These are phyloP conservation scores for Stipa capillata DNA, from an alignment of 176 grass and related monocot species.

Conservation along the genomic window DNA sequence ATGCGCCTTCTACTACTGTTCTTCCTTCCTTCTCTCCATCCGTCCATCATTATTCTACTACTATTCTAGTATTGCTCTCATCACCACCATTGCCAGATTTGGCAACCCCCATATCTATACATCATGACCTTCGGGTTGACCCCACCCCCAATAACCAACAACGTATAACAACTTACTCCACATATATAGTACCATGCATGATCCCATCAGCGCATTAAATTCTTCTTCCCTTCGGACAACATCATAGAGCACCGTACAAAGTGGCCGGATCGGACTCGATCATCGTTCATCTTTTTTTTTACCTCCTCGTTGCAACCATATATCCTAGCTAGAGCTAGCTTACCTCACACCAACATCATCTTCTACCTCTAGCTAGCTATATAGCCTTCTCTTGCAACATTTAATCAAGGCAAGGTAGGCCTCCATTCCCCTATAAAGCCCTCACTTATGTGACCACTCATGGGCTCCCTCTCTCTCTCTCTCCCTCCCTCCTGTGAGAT, in stretches of 20 bases:
- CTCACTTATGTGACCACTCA: constrained; percentile 50
- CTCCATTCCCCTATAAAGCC: constrained; percentile 57
- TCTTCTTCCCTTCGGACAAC: constrained; percentile 5
- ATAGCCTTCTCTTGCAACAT: constrained; percentile 8
- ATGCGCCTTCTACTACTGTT: too few species aligned
- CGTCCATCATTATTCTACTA: constrained; percentile 28
- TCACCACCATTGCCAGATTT: constrained; percentile 29
- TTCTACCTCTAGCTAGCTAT: too few species aligned
- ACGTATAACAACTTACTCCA: too few species aligned
- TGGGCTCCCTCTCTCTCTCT: constrained; percentile 25
- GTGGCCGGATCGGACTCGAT: not conserved
- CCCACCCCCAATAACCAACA: too few species aligned
- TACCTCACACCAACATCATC: constrained; percentile 1
- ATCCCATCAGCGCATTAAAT: constrained; percentile 25
- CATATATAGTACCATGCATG: constrained; percentile 19
- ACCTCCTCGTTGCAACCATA: too few species aligned
- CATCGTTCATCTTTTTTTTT: constrained; percentile 4
- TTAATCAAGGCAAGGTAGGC: not conserved
- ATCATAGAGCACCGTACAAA: not conserved
- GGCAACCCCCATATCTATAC: constrained; percentile 24
- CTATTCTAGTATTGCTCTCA: too few species aligned
- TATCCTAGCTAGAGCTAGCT: not conserved
- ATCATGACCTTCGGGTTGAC: constrained; percentile 33
- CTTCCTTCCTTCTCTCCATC: too few species aligned
- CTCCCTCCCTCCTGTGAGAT: too few species aligned